Percentiles rank a stretch among this genome's conserved stretches.
phyloP scores from a whole-genome alignment of 2,329 filamentous ascomycete species.

The Verticillium nonalfalfae region DNA sequence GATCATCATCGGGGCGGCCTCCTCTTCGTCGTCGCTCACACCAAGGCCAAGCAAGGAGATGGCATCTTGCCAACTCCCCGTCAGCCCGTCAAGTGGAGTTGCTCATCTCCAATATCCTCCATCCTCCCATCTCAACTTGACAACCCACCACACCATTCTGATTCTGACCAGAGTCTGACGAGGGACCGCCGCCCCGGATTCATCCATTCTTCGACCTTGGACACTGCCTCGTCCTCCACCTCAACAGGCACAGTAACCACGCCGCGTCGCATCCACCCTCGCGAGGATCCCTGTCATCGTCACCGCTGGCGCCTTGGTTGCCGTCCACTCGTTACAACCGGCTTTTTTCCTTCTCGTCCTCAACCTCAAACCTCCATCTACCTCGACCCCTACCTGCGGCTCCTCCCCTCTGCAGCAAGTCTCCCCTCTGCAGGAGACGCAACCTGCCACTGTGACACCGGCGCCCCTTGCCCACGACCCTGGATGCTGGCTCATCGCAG shows the following conservation, averaged over 20 bases:
- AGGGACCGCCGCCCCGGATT: background rate
- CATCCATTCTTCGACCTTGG: background rate
- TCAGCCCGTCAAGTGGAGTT: background rate
- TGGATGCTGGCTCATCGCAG: slow-evolving; percentile 9
- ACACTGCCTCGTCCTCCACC: background rate
- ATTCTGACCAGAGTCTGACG: background rate
- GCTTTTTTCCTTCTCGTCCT: background rate
- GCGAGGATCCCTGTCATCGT: background rate
- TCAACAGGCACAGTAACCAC: background rate
- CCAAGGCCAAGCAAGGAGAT: background rate
- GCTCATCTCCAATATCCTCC: background rate
- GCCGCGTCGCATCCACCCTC: background rate
- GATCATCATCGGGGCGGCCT: background rate
- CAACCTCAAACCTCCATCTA: background rate
- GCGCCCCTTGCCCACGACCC: slow-evolving; percentile 3
- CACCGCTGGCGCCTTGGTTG: background rate
- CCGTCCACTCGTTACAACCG: background rate
- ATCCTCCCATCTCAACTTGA: no score
- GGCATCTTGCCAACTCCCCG: background rate
- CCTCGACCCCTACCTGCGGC: background rate
- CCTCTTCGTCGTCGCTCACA: background rate
- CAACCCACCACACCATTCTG: background rate
- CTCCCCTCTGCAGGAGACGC: background rate
- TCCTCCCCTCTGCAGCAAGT: background rate
- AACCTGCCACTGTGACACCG: background rate